Evolutionary conservation across 2,329 filamentous ascomycete genomes (phyloP), one percentile per base, ranked within the genome.

Genomic region (Fusarium sarcochroum): DNA sequence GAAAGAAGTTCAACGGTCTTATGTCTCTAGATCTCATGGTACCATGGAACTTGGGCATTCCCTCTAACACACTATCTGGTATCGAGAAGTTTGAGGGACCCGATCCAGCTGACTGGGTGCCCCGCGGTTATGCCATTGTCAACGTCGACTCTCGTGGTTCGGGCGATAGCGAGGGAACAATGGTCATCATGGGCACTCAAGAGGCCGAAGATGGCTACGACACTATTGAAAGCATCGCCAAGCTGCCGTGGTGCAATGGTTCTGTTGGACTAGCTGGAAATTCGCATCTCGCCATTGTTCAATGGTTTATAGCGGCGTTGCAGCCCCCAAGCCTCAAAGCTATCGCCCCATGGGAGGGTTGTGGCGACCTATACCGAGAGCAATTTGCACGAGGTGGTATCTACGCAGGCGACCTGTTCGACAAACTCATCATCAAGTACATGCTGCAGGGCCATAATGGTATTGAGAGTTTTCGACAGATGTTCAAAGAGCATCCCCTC

Each of bases 1-100:
- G 59, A 6, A 63, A 63, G 10, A 63, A 63, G 15, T 63, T 63
- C 20, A 63, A 63, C 2, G 59, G 59, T 1, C 35, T 63, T 9
- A 14, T 63, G 7, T 63, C 59, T 0, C 6, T 63, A 11, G 49
- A 54, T 0, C 57, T 62, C 1, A 63, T 63, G 59, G 58, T 63
- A 1, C 58, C 59, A 0, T 63, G 59, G 59, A 63, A 62, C 0
- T 6, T 63, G 0, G 59, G 59, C 0, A 63, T 63, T 6, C 58
- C 58, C 0, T 8, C 59, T 0, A 35, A 62, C 5, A 63, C 59
- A 0, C 14, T 63, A 0, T 63, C 59, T 9, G 59, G 59, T 1
- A 35, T 62, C 13, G 59, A 63, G 2, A 63, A 63, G 3, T 63
- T 63, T 1, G 59, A 63, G 20, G 59, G 27, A 1, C 59, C 59